These are phyloP conservation scores for Bathelium albidoporum DNA, from an alignment of 495 filamentous ascomycete genomes.

Conservation along the genomic window DNA sequence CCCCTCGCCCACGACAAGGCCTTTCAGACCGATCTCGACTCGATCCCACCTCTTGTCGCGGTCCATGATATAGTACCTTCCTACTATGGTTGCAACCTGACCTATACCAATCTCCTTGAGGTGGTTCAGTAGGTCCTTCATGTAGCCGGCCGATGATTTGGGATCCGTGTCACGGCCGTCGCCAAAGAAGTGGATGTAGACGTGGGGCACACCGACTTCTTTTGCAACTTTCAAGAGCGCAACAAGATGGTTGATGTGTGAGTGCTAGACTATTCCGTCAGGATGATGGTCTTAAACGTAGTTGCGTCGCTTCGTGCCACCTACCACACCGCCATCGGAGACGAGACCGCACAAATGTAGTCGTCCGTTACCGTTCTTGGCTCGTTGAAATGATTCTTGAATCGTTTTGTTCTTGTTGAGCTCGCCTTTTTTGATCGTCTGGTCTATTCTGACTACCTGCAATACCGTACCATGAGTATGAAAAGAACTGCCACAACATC, in stretches of 20 bases:
- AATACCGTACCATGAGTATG: background rate
- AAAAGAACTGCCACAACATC: background rate
- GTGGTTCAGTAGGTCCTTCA: constrained; percentile 70
- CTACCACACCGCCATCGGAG: constrained; percentile 83
- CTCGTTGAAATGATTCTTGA: constrained; percentile 62
- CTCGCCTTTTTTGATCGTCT: constrained; percentile 81
- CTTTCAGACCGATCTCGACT: constrained; percentile 80
- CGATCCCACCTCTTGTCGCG: constrained; percentile 99
- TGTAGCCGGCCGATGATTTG: constrained; percentile 75
- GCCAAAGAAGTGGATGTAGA: constrained; percentile 98
- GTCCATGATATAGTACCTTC: constrained; percentile 98
- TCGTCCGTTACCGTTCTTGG: constrained; percentile 80
- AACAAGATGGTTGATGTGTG: constrained; percentile 86
- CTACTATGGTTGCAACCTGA: constrained; percentile 85
- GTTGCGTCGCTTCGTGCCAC: constrained; percentile 19
- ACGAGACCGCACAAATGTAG: constrained; percentile 84
- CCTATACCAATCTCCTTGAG: constrained; percentile 76
- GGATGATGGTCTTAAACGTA: constrained; percentile 7
- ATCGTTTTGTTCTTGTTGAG: constrained; percentile 70
- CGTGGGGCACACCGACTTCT: constrained; percentile 71
- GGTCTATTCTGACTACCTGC: constrained; percentile 78
- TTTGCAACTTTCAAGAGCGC: constrained; percentile 81
- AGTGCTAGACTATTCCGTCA: constrained; percentile 44
- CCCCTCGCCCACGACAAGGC: constrained; percentile 74
- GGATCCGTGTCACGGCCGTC: constrained; percentile 97